phyloP scores from a whole-genome alignment of 345 rosid species.

The Citrus maxima region DNA sequence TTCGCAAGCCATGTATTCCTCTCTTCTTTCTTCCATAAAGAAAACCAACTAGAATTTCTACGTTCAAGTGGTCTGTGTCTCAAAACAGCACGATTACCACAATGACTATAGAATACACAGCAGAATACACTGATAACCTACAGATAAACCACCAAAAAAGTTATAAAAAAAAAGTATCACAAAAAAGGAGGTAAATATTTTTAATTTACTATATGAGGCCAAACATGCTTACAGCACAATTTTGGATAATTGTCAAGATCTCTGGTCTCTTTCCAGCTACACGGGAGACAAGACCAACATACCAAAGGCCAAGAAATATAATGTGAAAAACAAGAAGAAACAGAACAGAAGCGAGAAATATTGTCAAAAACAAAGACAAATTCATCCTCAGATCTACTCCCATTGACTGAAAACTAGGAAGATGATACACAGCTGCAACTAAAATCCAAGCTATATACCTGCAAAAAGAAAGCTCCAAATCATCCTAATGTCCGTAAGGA shows the following conservation, averaged over 20 bases:
- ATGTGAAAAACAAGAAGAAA: conserved; percentile 95
- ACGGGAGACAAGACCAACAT: conserved; percentile 87
- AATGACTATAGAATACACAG: conserved; percentile 97
- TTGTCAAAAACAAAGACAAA: conserved; percentile 88
- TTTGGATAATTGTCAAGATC: conserved; percentile 86
- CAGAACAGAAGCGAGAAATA: conserved; percentile 74
- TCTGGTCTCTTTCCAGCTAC: conserved; percentile 95
- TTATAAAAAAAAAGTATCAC: neutral
- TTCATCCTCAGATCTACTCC: conserved; percentile 99
- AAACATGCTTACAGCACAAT: conserved; percentile 72
- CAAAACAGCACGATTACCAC: conserved; percentile 89
- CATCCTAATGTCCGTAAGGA: neutral
- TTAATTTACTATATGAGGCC: neutral
- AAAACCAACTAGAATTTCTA: conserved; percentile 63
- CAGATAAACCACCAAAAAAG: conserved; percentile 8
- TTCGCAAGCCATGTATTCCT: conserved; percentile 69
- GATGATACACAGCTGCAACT: conserved; percentile 96
- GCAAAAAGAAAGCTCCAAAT: conserved; percentile 20
- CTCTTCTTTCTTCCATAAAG: conserved; percentile 65
- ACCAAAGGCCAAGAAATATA: conserved; percentile 87
- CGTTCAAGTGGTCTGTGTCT: conserved; percentile 49
- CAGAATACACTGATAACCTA: conserved; percentile 97
- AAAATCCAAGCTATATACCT: conserved; percentile 99
- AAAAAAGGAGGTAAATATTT: neutral
- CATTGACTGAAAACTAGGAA: conserved; percentile 99